A percentile compares a stretch with the other conserved stretches of the same genome.
Conservation (phyloP, 2,329 filamentous ascomycete genomes). For the Cryphonectria parasitica region DNA sequence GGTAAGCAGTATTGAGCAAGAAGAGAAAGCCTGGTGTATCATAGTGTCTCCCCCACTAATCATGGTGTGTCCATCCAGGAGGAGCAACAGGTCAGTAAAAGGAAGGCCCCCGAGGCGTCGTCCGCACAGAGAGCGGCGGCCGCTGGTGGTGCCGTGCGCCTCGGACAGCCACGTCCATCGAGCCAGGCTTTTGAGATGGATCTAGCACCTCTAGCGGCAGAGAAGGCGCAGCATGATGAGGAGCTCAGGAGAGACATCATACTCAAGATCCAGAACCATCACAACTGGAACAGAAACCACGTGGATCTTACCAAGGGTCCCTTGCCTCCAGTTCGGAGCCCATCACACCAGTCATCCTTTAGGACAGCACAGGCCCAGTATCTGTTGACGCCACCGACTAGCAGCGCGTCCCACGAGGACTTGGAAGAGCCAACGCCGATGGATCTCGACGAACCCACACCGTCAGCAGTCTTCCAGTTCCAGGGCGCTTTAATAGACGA, state of each 20-base stretch:
- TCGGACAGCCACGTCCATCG: slow-evolving; percentile 41
- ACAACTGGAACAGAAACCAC: slow-evolving; percentile 88
- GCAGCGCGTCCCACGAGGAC: slow-evolving; percentile 55
- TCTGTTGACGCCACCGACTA: slow-evolving; percentile 65
- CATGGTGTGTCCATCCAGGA: slow-evolving; percentile 27
- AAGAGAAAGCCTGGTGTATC: not conserved
- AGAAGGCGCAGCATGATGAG: slow-evolving; percentile 79
- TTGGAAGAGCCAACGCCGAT: slow-evolving; percentile 45
- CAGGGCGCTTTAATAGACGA: slow-evolving; percentile 47
- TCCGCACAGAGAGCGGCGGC: slow-evolving; percentile 43
- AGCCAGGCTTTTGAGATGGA: slow-evolving; percentile 76
- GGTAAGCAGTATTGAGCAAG: slow-evolving; percentile 57
- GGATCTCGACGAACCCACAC: slow-evolving; percentile 55
- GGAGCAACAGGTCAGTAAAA: slow-evolving; percentile 13
- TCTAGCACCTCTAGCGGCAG: slow-evolving; percentile 74
- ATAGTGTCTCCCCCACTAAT: slow-evolving; percentile 3
- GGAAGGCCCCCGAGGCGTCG: slow-evolving; percentile 54
- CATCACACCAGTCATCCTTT: slow-evolving; percentile 65
- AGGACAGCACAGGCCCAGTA: slow-evolving; percentile 74
- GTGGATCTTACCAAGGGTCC: slow-evolving; percentile 86
- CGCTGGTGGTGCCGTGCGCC: slow-evolving; percentile 53
- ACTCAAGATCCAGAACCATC: slow-evolving; percentile 83
- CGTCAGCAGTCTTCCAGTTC: slow-evolving; percentile 50
- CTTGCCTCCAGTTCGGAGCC: slow-evolving; percentile 75
- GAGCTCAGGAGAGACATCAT: slow-evolving; percentile 82